Evolutionary conservation across 2,329 filamentous ascomycete species (phyloP), one percentile per base, ranked within the genome.

Genomic region (Gremmenia infestans): DNA sequence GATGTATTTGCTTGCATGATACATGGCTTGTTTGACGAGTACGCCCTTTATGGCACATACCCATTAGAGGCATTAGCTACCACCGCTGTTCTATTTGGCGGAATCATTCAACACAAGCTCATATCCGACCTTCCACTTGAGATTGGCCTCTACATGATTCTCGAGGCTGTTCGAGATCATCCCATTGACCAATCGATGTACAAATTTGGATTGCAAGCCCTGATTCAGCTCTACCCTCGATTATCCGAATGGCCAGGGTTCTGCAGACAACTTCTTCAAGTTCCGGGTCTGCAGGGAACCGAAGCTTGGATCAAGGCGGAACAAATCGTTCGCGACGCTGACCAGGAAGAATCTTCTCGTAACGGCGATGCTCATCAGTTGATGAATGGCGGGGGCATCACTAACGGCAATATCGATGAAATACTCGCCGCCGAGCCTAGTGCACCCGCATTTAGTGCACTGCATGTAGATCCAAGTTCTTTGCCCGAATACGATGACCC

Each of bases 1-100:
- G 94, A 99, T 69, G 82, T 97, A 6, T 99, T 99, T 70, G 89
- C 93, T 14, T 97, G 93, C 74, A 99, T 99, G 91, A 96, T 99
- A 37, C 92, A 97, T 67, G 94, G 94, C 0, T 78, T 99, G 4
- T 97, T 99, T 65, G 94, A 99, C 66, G 94, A 99, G 74, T 99
- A 97, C 71, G 87, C 87, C 54, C 95, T 96, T 68, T 99, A 97
- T 70, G 84, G 88, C 42, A 92, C 95, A 67, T 99, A 99, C 71
- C 95, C 95, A 0, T 78, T 97, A n/a, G 93, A 97, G 68, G 94
- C 94, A 5, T 77, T 99, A 50, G 93, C 93, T 7, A 97, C 93
- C 11, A 99, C 94, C 0, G 93, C 94, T 4, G 92, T 99, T 9
- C 81, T 99, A 28, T 99, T 99, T 70, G 94, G 94, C 54, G 94